These are phyloP conservation scores for Eucalyptus polyanthemos DNA, from an alignment of 345 rosid species.

Conservation along the genomic window DNA sequence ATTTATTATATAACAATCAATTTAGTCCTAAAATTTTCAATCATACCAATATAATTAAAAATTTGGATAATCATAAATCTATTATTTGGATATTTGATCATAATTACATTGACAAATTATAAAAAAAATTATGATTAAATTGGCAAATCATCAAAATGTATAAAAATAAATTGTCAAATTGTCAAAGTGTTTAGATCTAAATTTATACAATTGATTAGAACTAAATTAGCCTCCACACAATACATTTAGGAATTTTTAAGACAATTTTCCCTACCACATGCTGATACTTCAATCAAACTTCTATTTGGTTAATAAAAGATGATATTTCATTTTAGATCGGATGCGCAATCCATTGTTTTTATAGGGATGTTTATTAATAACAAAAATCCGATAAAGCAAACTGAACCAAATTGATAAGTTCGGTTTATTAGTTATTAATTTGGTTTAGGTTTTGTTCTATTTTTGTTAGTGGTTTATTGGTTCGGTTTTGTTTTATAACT, in stretches of 20 bases:
- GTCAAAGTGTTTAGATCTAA: rapidly evolving
- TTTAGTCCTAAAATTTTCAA: rapidly evolving
- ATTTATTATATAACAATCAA: rapidly evolving
- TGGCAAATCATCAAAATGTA: rapidly evolving
- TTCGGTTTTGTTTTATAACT: neutral
- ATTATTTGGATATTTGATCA: neutral
- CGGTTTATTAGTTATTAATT: too few relatives aligned
- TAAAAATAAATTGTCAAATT: too few relatives aligned
- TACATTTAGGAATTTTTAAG: neutral
- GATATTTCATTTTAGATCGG: neutral
- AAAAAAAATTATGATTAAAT: rapidly evolving
- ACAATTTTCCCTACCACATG: neutral
- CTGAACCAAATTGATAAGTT: neutral
- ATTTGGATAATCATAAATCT: too few relatives aligned
- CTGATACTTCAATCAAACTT: neutral
- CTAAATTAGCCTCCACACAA: neutral
- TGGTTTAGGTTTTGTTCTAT: neutral
- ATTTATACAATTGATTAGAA: rapidly evolving
- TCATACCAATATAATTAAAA: rapidly evolving
- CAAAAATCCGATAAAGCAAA: neutral
- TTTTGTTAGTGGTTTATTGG: neutral
- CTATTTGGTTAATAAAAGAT: rapidly evolving
- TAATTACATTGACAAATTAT: too few relatives aligned
- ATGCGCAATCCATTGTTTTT: neutral
- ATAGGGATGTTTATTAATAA: neutral